Percentiles rank a stretch among this genome's conserved stretches.
Conservation (phyloP, 345 rosid genomes). For the Eucalyptus polyanthemos region DNA sequence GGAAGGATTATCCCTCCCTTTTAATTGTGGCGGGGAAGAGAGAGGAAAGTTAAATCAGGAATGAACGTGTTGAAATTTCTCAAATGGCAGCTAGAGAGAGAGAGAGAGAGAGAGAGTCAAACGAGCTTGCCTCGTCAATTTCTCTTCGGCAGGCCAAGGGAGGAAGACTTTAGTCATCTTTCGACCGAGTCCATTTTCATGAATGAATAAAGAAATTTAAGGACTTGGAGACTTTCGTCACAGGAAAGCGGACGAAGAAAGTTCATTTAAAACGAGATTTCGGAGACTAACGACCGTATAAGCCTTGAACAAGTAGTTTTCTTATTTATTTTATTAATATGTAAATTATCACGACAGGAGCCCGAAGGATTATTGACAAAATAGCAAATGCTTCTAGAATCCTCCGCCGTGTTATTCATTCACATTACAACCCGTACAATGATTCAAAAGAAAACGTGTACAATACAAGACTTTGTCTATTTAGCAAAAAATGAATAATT, state of each 20-base stretch:
- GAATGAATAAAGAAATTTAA: background rate
- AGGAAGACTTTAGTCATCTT: background rate
- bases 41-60: background rate
- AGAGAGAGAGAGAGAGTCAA: background rate
- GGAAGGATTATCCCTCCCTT: background rate
- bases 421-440: background rate
- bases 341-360: background rate
- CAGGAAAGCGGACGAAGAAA: background rate
- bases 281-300: background rate
- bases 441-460: background rate
- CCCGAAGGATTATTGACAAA: background rate
- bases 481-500: background rate
- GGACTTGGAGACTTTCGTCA: background rate
- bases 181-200: background rate
- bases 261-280: background rate
- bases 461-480: background rate
- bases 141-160: background rate
- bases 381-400: background rate
- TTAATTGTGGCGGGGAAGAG: background rate
- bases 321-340: background rate
- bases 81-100: background rate
- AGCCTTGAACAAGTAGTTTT: background rate
- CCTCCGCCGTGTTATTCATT: background rate
- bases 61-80: background rate
- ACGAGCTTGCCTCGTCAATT: background rate